Evolutionary conservation across 1,284 basidiomycete genomes (phyloP), one percentile per base, ranked within the genome.

Genomic region (Exsudoporus floridanus): DNA sequence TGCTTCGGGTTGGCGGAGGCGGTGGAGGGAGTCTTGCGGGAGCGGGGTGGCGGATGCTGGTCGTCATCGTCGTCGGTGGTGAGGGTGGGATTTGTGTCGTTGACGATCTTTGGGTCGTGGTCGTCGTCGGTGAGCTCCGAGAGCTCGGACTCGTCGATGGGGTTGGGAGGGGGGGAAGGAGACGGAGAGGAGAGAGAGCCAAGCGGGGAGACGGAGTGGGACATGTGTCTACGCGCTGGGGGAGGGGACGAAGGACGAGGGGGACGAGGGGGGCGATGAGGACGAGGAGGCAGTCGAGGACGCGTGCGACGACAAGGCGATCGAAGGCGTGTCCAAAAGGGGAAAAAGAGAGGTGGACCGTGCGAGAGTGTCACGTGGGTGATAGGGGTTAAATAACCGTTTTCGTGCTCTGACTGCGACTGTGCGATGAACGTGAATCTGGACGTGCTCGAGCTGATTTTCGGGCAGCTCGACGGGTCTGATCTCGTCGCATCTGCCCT

Each of bases 51-150:
- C 8, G 60, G 60, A 42, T 47, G 55, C 13, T 62, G 60, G 48
- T 64, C 60, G 43, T 68, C 62, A 35, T 71, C 69, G 49, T 57
- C 44, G 50, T 47, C 46, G 59, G 55, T 49, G 3, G 50, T 46
- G 45, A 61, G 58, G 36, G 49, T 45, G 33, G 54, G 54, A 10
- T 46, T 38, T 3, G 37, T 12, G 46, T 53, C 35, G 57, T 39
- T 47, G 62, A 34, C 56, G 44, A 55, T 63, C 59, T 64, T 45
- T 60, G 49, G 52, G 57, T 84, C 83, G 60, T 84, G 80, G 60
- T 90, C 88, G 64, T 89, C 87, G 64, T 90, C 87, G 31, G 87
- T 90, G 66, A 90, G 81, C 67, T 89, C 87, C 47, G 87, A 89
- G 56, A 90, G 81, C 71, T 90, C 88, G 14, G 87, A 89, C 66